Base-by-base conservation (phyloP, 75 land plant species). In the Cryptomeria japonica region DNA sequence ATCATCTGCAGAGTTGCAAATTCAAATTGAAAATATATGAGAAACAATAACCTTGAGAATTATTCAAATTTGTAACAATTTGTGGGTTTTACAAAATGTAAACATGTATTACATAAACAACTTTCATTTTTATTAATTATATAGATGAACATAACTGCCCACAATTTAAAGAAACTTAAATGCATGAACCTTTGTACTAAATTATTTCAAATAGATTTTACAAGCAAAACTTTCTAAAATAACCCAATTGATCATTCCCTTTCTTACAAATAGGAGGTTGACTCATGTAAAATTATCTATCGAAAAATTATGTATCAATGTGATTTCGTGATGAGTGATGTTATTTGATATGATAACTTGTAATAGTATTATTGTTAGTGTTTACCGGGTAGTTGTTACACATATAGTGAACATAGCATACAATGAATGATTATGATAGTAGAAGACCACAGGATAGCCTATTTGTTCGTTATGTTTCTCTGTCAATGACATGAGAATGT, bases 1-100 rank as follows among this genome's bases (percentile, higher is more conserved):
- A 98, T 91, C 91, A 98, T 95, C 99, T 98, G 91, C 89, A 94
- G 91, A 85, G 51, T 82, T 82, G 32, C 89, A 87, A 90, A 82
- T 32, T 85, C 39, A 22, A 16, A 14, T 14, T 51, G 0, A 86
- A 83, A 73, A 28, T 79, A 51, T 15, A 37, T 34, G 53, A n/a
- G 16, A 84, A 87, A n/a, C 37, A 53, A 75, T 55, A 46, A 39
- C 47, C 51, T 9, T 36, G 14, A 83, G 38, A 47, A 64, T 39
- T 12, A 22, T 14, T 37, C 46, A 80, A 42, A 85, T 39, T 49
- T 84, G 88, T 51, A 51, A 25, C 39, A 44, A 5, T 58, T 58
- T 58, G 25, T 58, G 2, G 22, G 64, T 58, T 25, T 58, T 22
- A 58, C 64, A 58, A 58, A 58, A 84, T 87, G 55, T 68, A 83